Evolutionary conservation across 345 rosid genomes (phyloP), one percentile per base, ranked within the genome.

Genomic region (Hypericum perforatum): DNA sequence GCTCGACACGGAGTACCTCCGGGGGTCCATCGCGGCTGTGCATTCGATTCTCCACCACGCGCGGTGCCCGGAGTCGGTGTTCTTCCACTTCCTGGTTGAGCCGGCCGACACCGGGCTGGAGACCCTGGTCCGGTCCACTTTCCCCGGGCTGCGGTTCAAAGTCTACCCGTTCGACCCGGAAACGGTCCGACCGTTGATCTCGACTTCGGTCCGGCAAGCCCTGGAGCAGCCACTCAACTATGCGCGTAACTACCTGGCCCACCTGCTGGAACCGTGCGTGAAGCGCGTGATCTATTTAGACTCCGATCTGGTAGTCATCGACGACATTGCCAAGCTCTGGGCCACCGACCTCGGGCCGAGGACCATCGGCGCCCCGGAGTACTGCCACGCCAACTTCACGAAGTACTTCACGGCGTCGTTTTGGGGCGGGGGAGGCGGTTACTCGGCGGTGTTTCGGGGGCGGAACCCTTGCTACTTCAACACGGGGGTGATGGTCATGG

Each of bases 401-500:
- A 91, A 86, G 56, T 91, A 91, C 66, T 91, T 91, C 76, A 91
- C 95, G 4, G 29, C 71, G 52, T 41, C 63, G 1, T 91, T 91
- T 76, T 91, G 98, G 32, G 32, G 98, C 69, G 80, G 0, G 74
- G 79, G 44, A 54, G 56, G 51, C 57, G 79, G 47, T 74, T 71
- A 22, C 12, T 62, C 85, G 16, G 69, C 64, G 6, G 73, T 87
- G 0, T 87, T 91, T 64, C 5, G 7, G 0, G 89, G 89, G 15
- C 69, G 89, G 49, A 75, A 52, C 11, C 85, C 91, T 15, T 86
- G 97, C 41, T 90, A 90, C 67, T 86, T 90, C 62, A 90, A 90
- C 60, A 84, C 97, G 0, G 97, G 97, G 8, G 98, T 87, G 62
- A 78, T 90, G 97, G 96, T 90, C 63, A 90, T 90, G 62, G 97